phyloP scores from a whole-genome alignment of 768 basidiomycete species.

The Tylopilus rubrobrunneus region DNA sequence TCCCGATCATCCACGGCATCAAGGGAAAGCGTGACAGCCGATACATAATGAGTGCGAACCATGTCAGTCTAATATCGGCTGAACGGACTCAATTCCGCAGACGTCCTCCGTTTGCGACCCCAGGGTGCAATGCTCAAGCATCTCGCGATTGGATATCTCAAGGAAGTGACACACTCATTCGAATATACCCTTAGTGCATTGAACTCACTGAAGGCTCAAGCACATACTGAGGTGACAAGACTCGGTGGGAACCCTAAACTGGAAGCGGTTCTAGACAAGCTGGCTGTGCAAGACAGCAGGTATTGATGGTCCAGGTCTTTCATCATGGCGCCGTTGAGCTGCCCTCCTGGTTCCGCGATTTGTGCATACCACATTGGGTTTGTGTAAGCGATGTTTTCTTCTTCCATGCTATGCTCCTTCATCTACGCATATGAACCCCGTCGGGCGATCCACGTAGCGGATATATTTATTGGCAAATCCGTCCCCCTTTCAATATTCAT shows the following conservation, averaged over 20 bases:
- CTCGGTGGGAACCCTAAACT: slow-evolving; percentile 75
- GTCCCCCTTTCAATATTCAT: too few relatives aligned
- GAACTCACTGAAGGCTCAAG: slow-evolving; percentile 60
- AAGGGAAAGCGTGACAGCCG: slow-evolving; percentile 72
- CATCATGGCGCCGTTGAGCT: not conserved
- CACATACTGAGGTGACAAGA: slow-evolving; percentile 59
- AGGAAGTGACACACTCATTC: slow-evolving; percentile 75
- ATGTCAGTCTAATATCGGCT: not conserved
- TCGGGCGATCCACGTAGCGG: not conserved
- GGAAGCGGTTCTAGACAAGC: slow-evolving; percentile 50
- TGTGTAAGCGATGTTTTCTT: not conserved
- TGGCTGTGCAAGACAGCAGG: slow-evolving; percentile 31
- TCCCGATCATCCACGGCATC: slow-evolving; percentile 90
- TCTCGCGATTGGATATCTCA: slow-evolving; percentile 78
- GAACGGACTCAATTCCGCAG: slow-evolving; percentile 35
- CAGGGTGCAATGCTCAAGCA: slow-evolving; percentile 74
- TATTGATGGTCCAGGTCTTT: not conserved
- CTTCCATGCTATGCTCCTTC: too few relatives aligned
- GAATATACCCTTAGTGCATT: slow-evolving; percentile 80
- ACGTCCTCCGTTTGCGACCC: slow-evolving; percentile 87
- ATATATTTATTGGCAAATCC: too few relatives aligned
- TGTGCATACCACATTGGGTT: not conserved
- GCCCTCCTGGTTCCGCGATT: not conserved
- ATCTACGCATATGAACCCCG: too few relatives aligned
- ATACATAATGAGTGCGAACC: slow-evolving; percentile 76